These are phyloP conservation scores for Wickerhamomyces queroliae DNA, from an alignment of 805 yeast genomes.

Conservation along the genomic window DNA sequence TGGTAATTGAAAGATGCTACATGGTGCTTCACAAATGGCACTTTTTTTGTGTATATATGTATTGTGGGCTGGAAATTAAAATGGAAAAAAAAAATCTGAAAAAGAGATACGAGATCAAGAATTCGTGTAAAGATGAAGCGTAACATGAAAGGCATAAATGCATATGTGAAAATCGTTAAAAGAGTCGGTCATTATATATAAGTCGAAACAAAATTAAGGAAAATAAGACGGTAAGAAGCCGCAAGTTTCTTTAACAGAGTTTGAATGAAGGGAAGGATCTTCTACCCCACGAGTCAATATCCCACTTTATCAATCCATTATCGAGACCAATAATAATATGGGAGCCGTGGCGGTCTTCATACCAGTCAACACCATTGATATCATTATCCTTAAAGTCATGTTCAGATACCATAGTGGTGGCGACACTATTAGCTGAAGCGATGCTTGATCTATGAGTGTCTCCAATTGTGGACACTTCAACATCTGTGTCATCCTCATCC, in stretches of 20 bases:
- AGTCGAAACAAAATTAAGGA: neutral
- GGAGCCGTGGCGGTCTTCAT: conserved; percentile 42
- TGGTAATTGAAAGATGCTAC: too few relatives aligned
- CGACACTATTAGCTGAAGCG: conserved; percentile 13
- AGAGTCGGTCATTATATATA: neutral
- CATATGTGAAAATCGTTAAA: neutral
- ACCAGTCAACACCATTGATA: conserved; percentile 59
- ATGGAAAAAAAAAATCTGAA: neutral
- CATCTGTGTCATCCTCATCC: conserved; percentile 2
- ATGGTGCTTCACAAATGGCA: too few relatives aligned
- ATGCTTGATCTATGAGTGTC: conserved; percentile 3
- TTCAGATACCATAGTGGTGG: conserved; percentile 7
- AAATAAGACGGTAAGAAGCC: neutral
- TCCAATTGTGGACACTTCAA: conserved; percentile 4
- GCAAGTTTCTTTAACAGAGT: conserved; percentile 27
- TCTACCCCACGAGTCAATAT: conserved; percentile 57
- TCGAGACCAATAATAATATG: conserved; percentile 57
- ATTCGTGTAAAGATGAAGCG: too few relatives aligned
- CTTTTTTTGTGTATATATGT: too few relatives aligned
- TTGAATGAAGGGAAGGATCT: conserved; percentile 54
- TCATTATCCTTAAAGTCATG: conserved; percentile 36
- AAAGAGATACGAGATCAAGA: too few relatives aligned
- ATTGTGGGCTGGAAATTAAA: too few relatives aligned
- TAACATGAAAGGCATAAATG: neutral
- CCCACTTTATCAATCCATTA: conserved; percentile 67